Percentiles rank a stretch among this genome's conserved stretches.
phyloP scores from a whole-genome alignment of 176 grass and related monocot genomes.

The Phoenix roebelenii region DNA sequence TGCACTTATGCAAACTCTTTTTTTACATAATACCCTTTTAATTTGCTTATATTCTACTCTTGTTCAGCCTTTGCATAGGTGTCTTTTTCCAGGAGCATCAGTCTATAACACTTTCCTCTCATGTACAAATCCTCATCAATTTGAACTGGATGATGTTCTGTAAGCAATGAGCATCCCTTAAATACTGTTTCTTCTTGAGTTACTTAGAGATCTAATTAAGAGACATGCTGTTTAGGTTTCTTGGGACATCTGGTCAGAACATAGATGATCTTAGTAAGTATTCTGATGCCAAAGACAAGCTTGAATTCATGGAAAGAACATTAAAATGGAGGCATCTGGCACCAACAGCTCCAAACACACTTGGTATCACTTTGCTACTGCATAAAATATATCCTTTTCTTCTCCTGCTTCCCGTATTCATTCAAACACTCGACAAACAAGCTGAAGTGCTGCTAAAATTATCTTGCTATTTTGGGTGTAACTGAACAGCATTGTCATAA shows the following conservation, averaged over 20 bases:
- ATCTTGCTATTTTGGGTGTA: no score
- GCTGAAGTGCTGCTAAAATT: no score
- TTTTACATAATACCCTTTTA: conserved; percentile 15
- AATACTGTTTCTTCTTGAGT: neutral
- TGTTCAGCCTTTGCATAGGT: conserved; percentile 73
- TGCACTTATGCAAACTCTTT: neutral
- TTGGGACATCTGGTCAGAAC: conserved; percentile 96
- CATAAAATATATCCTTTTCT: neutral
- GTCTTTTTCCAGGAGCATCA: conserved; percentile 81
- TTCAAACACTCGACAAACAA: no score
- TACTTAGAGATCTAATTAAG: conserved; percentile 13
- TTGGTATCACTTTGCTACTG: conserved; percentile 35
- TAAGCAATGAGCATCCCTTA: conserved; percentile 26
- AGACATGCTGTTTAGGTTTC: conserved; percentile 43
- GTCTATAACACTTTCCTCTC: conserved; percentile 80
- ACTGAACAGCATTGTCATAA: no score
- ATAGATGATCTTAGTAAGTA: conserved; percentile 85
- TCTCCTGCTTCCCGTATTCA: neutral
- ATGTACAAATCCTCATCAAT: conserved; percentile 93
- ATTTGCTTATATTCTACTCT: conserved; percentile 9
- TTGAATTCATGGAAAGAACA: conserved; percentile 90
- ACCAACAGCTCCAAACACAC: conserved; percentile 92
- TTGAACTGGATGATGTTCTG: conserved; percentile 73
- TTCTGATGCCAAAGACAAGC: conserved; percentile 74
- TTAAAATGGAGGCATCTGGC: conserved; percentile 86